Evolutionary conservation across 257 asterid genomes (phyloP).

Genomic region (Sherardia arvensis): DNA sequence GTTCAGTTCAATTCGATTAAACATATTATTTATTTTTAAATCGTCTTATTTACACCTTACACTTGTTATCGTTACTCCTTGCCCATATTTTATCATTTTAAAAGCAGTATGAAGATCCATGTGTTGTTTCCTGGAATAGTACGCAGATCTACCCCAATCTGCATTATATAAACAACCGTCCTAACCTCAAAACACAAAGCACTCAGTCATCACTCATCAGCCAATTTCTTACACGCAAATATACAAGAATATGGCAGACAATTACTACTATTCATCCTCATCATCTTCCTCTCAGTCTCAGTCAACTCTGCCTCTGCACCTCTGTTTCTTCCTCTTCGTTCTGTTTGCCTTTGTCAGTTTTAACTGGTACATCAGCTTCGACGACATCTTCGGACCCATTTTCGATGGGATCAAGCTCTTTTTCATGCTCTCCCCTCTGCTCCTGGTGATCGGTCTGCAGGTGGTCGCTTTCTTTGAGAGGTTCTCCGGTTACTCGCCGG

Average conservation of each 20-base stretch:
- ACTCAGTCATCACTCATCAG: neutral
- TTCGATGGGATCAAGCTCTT: constrained; percentile 57
- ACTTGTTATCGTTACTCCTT: too few relatives aligned
- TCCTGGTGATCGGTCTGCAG: constrained; percentile 53
- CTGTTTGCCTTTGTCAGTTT: constrained; percentile 53
- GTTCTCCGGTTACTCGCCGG: constrained; percentile 37
- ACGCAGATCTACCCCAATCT: too few relatives aligned
- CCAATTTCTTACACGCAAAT: too few relatives aligned
- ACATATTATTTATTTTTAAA: too few relatives aligned
- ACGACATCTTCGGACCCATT: constrained; percentile 51
- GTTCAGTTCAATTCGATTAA: too few relatives aligned
- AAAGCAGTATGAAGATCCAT: too few relatives aligned
- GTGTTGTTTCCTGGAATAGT: too few relatives aligned
- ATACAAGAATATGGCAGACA: too few relatives aligned
- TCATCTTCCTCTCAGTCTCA: constrained; percentile 13
- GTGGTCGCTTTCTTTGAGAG: constrained; percentile 39
- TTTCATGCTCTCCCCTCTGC: constrained; percentile 62
- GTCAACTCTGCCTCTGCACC: constrained; percentile 49
- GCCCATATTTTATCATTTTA: too few relatives aligned
- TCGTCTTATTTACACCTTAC: too few relatives aligned
- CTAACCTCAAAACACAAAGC: neutral
- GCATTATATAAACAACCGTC: too few relatives aligned
- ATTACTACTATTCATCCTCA: constrained; percentile 14
- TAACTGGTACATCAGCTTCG: constrained; percentile 78
- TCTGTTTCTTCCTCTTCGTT: constrained; percentile 55